phyloP scores from a whole-genome alignment of 1,284 basidiomycete species.

The Fomitopsis schrenkii region DNA sequence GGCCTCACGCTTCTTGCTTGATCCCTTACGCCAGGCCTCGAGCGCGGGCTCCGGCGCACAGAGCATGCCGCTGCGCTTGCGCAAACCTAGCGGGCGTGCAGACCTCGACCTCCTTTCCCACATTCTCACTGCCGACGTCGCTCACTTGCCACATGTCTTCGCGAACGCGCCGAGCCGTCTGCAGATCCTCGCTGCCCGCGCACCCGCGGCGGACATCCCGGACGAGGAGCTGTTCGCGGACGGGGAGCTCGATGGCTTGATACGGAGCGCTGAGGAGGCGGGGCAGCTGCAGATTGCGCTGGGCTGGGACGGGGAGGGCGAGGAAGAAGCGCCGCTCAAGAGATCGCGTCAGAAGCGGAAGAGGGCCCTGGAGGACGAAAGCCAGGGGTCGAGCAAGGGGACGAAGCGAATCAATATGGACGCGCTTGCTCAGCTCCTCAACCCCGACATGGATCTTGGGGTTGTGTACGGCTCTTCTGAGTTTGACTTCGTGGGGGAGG shows the following conservation, averaged over 20 bases:
- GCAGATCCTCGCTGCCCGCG: constrained; percentile 52
- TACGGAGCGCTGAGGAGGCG: constrained; percentile 33
- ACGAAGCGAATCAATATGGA: constrained; percentile 34
- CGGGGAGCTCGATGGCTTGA: constrained; percentile 38
- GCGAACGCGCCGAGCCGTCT: constrained; percentile 50
- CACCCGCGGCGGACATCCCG: constrained; percentile 38
- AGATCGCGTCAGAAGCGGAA: not conserved
- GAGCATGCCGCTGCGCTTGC: not conserved
- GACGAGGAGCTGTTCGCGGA: constrained; percentile 43
- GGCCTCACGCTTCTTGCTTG: constrained; percentile 51
- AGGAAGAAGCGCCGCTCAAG: not conserved
- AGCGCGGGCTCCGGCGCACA: not conserved
- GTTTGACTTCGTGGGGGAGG: not conserved
- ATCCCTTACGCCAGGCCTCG: constrained; percentile 36
- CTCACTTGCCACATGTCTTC: constrained; percentile 26
- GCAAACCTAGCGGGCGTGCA: not conserved
- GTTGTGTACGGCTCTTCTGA: not conserved
- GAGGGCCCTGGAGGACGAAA: constrained; percentile 11
- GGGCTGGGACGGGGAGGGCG: constrained; percentile 27
- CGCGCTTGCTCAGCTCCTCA: constrained; percentile 30
- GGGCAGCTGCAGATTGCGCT: constrained; percentile 30
- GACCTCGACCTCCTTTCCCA: constrained; percentile 32
- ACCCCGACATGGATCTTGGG: constrained; percentile 11
- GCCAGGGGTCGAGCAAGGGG: not conserved
- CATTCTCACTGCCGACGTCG: constrained; percentile 46